Conservation (phyloP, 1,284 basidiomycete genomes). For the Puccinia triticina region DNA sequence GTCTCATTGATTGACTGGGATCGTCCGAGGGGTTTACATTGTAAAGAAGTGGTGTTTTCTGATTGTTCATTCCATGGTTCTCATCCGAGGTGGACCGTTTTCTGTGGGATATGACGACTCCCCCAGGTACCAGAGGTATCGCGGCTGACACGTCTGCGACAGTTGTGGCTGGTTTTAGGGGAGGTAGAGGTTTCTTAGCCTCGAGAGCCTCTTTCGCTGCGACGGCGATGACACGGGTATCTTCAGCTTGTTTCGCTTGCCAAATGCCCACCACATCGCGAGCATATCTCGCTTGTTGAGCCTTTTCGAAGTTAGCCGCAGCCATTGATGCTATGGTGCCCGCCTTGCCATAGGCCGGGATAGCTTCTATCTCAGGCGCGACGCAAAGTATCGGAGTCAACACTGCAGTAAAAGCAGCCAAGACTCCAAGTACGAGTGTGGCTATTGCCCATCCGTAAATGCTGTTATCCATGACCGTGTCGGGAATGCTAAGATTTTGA, state of each 20-base stretch:
- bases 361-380: too few species aligned
- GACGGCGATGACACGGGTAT: background rate
- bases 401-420: slow-evolving; percentile 10
- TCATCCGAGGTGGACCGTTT: background rate
- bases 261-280: background rate
- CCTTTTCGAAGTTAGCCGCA: background rate
- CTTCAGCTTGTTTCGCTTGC: background rate
- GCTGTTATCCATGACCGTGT: background rate
- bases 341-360: background rate
- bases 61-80: background rate
- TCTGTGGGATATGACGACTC: background rate
- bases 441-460: slow-evolving; percentile 9
- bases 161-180: background rate
- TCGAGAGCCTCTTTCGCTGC: background rate
- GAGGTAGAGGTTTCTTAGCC: background rate
- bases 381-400: background rate
- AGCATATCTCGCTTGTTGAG: background rate
- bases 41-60: background rate
- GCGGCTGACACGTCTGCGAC: too few species aligned
- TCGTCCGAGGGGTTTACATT: background rate
- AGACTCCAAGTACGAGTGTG: slow-evolving; percentile 4
- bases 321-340: background rate
- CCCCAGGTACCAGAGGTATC: background rate
- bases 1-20: background rate
- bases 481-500: background rate